Base-by-base conservation (phyloP, 305 asterid genomes). In the Fraxinus sp. region DNA sequence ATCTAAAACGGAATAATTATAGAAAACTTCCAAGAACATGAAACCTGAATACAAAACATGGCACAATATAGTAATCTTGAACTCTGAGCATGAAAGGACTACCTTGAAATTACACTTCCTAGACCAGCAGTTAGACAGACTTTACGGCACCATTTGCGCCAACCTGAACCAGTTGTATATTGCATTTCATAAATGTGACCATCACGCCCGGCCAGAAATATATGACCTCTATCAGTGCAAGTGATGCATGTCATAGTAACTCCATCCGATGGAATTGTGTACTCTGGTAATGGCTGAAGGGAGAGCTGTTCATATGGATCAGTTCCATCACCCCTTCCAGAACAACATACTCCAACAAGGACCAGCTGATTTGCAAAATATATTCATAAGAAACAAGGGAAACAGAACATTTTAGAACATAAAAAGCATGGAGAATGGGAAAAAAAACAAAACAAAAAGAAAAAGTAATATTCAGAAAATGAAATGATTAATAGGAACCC, bases 221-320 rank as follows among this genome's bases (percentile, higher is more conserved):
- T 95, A 77, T 92, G 93, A 78, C 99, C 98, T 88, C 86, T 87
- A 78, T 89, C 87, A 0, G 99, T 97, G 91, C 98, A 93, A 83
- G 96, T 86, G 81, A 97, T 92, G 88, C 99, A 95, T 74, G 97
- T 95, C 98, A 96, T 96, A 46, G 98, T 95, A 89, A 95, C 99
- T 78, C 98, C 99, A 87, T 95, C 98, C 74, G 98, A 92, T 79
- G 97, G 95, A 88, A 96, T 90, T 57, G 93, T 88, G 87, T 96
- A 96, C 82, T 96, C 99, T 72, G 97, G 95, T 84, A 96, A 88
- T 11, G 97, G 94, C 87, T 96, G 98, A 84, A 95, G 95, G 76
- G 95, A 86, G 85, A 96, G 92, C 91, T 96, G 98, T 36, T 92
- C 92, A 89, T 91, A 95, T 52, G 97, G 98, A 90, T 96, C 99